Conservation (phyloP, 108 stramenopile genomes). For the Bacterosira constricta region DNA sequence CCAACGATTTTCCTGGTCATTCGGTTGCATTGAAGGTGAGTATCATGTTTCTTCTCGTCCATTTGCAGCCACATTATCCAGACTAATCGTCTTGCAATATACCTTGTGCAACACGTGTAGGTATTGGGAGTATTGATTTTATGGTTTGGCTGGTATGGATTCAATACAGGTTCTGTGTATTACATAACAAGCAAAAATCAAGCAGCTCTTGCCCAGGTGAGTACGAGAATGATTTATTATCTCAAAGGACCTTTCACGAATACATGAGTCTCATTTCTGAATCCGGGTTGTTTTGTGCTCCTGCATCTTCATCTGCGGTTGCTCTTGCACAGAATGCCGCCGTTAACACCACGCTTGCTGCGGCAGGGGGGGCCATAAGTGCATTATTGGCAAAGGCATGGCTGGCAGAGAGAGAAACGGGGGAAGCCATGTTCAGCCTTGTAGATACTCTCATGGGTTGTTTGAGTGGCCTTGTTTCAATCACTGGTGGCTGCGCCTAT, state of each 20-base stretch:
- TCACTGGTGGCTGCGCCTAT: constrained; percentile 81
- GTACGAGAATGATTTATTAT: too few relatives aligned
- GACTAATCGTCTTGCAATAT: background rate
- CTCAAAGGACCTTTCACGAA: too few relatives aligned
- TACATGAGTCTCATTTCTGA: too few relatives aligned
- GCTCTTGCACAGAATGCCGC: constrained; percentile 74
- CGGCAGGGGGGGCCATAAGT: constrained; percentile 66
- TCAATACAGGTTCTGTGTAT: constrained; percentile 88
- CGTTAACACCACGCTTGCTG: constrained; percentile 93
- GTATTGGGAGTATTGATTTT: constrained; percentile 83
- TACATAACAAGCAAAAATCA: constrained; percentile 56
- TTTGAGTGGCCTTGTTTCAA: constrained; percentile 75
- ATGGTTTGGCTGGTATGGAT: constrained; percentile 95
- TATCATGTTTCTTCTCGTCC: background rate
- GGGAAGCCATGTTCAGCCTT: constrained; percentile 9
- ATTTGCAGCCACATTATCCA: background rate
- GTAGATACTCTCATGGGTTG: constrained; percentile 43
- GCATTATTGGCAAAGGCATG: constrained; percentile 67
- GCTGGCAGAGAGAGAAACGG: constrained; percentile 33
- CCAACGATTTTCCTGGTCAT: constrained; percentile 57
- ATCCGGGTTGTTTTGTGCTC: too few relatives aligned
- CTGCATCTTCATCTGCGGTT: too few relatives aligned
- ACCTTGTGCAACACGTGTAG: too few relatives aligned
- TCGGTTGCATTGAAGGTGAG: constrained; percentile 71
- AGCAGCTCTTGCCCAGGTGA: constrained; percentile 63